Evolutionary conservation across 192 early-diverging fungal genomes (phyloP).

Genomic region (Linnemannia elongata): DNA sequence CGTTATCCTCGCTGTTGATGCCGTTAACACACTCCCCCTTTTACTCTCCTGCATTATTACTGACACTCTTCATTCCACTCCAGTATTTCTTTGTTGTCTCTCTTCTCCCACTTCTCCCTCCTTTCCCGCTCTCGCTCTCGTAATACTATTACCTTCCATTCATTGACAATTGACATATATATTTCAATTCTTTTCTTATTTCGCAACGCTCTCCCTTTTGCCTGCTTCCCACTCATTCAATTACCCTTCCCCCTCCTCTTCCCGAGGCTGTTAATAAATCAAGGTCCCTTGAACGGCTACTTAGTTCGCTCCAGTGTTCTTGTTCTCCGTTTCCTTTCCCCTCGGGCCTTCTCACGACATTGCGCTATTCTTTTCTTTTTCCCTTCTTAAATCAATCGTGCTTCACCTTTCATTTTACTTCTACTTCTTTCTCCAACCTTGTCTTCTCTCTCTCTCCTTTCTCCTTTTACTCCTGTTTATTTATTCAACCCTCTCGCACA

Average conservation of each 20-base stretch:
- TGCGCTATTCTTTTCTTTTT: too few relatives aligned
- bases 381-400: not conserved
- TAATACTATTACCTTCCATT: not conserved
- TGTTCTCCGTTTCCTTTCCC: not conserved
- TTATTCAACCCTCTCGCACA: not conserved
- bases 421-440: not conserved
- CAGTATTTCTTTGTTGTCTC: not conserved
- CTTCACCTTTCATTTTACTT: not conserved
- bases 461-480: not conserved
- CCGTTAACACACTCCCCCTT: not conserved
- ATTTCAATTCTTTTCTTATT: not conserved
- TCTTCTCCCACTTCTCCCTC: not conserved
- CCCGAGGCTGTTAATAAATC: not conserved
- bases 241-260: not conserved
- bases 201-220: not conserved
- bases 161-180: not conserved
- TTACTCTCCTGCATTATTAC: conserved; percentile 1
- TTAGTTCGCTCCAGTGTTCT: not conserved
- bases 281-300: not conserved
- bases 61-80: not conserved
- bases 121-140: not conserved
- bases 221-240: not conserved
- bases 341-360: not conserved
- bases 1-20: not conserved
- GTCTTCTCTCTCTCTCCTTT: not conserved